phyloP scores from a whole-genome alignment of 305 asterid species.

The Solanum aculeatissimum region DNA sequence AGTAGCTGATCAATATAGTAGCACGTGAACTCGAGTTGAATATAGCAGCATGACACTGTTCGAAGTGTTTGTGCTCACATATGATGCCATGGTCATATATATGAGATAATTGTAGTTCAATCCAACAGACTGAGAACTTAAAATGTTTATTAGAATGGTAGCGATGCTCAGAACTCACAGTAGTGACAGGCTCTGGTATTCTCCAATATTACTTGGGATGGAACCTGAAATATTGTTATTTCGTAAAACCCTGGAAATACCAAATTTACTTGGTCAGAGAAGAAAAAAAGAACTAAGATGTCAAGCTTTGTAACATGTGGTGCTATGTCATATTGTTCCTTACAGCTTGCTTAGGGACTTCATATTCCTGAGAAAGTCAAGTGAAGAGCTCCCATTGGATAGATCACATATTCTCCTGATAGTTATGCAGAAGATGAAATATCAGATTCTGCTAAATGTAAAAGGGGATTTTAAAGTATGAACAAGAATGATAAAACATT shows the following conservation, averaged over 20 bases:
- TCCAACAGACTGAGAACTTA: background rate
- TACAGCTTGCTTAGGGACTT: slow-evolving; percentile 46
- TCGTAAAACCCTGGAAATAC: slow-evolving; percentile 47
- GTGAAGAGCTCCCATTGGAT: slow-evolving; percentile 58
- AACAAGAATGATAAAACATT: background rate
- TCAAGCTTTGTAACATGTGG: background rate
- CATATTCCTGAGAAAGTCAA: slow-evolving; percentile 46
- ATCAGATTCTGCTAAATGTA: slow-evolving; percentile 1
- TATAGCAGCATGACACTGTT: background rate
- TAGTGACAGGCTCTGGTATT: slow-evolving; percentile 18
- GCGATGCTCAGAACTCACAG: slow-evolving; percentile 34
- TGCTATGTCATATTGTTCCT: slow-evolving; percentile 10
- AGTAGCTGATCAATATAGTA: background rate
- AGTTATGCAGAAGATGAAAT: background rate
- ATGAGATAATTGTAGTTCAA: background rate
- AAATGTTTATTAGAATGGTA: background rate
- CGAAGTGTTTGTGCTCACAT: background rate
- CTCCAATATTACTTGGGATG: slow-evolving; percentile 35
- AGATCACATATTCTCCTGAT: slow-evolving; percentile 62
- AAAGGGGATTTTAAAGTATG: background rate
- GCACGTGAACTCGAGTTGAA: background rate
- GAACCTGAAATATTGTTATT: slow-evolving; percentile 74
- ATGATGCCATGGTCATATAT: background rate
- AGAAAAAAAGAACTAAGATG: background rate
- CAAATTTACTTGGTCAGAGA: background rate